Evolutionary conservation across 2,329 filamentous ascomycete genomes (phyloP).

Genomic region (Fusarium sp.): DNA sequence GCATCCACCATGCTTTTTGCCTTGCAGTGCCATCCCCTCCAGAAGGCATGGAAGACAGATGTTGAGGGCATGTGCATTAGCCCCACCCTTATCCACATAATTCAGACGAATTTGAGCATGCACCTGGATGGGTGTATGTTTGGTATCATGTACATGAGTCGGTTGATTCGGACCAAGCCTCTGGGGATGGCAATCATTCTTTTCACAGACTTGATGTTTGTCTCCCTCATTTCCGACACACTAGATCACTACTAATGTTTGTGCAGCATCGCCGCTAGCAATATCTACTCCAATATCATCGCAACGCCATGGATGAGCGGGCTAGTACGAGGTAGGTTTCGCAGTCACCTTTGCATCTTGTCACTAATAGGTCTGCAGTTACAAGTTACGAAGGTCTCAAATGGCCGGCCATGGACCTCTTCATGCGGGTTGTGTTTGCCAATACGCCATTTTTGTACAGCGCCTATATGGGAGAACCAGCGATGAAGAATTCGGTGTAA

Average conservation of each 20-base stretch:
- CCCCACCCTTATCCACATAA: neutral
- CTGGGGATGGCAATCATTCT: neutral
- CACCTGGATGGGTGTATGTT: neutral
- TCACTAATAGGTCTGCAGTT: neutral
- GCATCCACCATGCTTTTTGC: neutral
- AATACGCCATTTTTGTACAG: neutral
- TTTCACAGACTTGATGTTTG: neutral
- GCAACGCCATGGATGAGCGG: neutral
- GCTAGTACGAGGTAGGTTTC: neutral
- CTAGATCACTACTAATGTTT: neutral
- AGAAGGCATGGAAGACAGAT: neutral
- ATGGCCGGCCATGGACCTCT: neutral
- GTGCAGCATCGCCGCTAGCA: neutral
- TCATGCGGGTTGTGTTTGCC: neutral
- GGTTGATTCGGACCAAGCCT: too few relatives aligned
- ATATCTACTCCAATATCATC: neutral
- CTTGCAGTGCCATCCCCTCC: neutral
- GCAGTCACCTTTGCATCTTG: neutral
- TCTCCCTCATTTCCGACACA: neutral
- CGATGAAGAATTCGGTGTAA: neutral
- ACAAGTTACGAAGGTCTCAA: neutral
- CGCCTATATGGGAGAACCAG: neutral
- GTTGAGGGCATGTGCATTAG: neutral
- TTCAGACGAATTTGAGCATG: neutral
- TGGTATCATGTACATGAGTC: neutral